Conservation (phyloP, 257 asterid genomes). For the Solanum ossicruentum region DNA sequence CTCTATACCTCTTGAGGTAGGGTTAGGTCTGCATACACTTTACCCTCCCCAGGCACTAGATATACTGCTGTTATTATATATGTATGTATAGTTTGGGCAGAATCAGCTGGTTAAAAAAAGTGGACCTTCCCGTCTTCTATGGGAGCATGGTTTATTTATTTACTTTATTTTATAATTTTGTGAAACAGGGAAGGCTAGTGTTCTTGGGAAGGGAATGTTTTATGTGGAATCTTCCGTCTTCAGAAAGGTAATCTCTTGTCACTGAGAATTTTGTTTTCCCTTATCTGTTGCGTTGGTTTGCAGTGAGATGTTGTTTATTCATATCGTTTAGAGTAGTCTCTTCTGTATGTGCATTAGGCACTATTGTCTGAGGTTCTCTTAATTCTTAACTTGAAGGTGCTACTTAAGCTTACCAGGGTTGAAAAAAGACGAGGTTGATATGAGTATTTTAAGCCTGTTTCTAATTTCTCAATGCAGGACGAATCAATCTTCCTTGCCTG, state of each 20-base stretch:
- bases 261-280: background rate
- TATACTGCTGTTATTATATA: background rate
- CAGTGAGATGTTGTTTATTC: background rate
- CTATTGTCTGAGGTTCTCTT: background rate
- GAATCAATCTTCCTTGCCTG: conserved; percentile 18
- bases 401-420: background rate
- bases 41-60: background rate
- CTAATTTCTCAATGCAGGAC: conserved; percentile 12
- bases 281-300: background rate
- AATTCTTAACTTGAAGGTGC: background rate
- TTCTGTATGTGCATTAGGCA: background rate
- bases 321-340: background rate
- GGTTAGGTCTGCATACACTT: background rate
- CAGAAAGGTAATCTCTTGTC: conserved; percentile 9
- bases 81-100: background rate
- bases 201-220: conserved; percentile 2
- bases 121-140: background rate
- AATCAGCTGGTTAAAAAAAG: background rate
- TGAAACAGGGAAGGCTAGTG: conserved; percentile 2
- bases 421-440: background rate
- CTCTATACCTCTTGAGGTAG: background rate
- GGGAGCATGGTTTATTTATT: background rate
- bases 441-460: background rate
- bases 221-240: conserved; percentile 13
- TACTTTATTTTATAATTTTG: background rate